Conservation (phyloP, 768 basidiomycete genomes). For the Termitomyces sp. region DNA sequence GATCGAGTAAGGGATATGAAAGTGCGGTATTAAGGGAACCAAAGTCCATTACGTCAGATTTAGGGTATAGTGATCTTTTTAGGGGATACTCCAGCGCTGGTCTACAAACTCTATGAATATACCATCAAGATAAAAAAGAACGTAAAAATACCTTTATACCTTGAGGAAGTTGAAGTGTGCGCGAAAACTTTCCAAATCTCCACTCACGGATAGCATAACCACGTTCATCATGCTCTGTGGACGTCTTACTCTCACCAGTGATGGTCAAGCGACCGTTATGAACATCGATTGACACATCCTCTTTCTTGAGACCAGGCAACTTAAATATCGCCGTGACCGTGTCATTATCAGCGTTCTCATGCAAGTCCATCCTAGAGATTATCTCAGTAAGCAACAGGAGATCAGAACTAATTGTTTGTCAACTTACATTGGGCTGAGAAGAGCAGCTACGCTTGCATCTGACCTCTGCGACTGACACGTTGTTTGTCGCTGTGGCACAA, state of each 20-base stretch:
- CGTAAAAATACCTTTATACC: conserved; percentile 36
- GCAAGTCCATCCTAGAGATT: conserved; percentile 36
- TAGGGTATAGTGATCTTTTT: background rate
- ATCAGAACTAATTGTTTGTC: background rate
- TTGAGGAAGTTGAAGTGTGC: conserved; percentile 40
- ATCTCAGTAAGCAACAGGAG: background rate
- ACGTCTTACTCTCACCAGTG: conserved; percentile 33
- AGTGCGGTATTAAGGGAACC: background rate
- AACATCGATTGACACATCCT: conserved; percentile 40
- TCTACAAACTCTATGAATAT: background rate
- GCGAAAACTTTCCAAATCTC: conserved; percentile 39
- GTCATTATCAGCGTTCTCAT: conserved; percentile 35
- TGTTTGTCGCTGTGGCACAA: background rate
- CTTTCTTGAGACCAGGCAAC: conserved; percentile 46
- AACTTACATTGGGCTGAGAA: background rate
- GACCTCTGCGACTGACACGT: background rate
- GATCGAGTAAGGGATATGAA: background rate
- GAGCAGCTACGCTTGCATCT: conserved; percentile 19
- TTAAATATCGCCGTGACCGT: conserved; percentile 47
- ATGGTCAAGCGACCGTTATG: conserved; percentile 40
- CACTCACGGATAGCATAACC: conserved; percentile 42
- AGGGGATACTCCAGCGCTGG: background rate
- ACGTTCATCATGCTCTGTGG: conserved; percentile 24
- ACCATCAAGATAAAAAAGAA: background rate
- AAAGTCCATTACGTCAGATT: background rate